Percentiles rank a stretch among this genome's conserved stretches.
phyloP scores from a whole-genome alignment of 768 basidiomycete species.

The Leccinum aurantiacum region DNA sequence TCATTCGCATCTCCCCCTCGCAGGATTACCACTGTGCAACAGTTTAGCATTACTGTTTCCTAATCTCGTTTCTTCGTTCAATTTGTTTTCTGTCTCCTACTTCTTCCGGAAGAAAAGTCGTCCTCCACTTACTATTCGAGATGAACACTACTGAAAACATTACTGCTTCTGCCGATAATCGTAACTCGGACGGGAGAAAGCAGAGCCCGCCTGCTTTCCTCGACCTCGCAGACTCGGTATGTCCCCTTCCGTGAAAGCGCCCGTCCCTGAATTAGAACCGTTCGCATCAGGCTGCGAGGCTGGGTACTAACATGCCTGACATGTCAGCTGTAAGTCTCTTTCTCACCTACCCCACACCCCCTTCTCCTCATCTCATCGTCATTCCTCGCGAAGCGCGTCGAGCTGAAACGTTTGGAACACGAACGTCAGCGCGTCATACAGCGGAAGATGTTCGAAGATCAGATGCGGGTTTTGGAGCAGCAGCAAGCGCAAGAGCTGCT shows the following conservation, averaged over 20 bases:
- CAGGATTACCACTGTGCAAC: slow-evolving; percentile 67
- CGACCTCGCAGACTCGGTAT: slow-evolving; percentile 90
- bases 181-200: slow-evolving; percentile 68
- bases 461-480: slow-evolving; percentile 91
- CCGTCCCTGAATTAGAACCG: slow-evolving; percentile 6
- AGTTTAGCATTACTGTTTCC: slow-evolving; percentile 51
- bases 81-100: slow-evolving; percentile 55
- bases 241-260: slow-evolving; percentile 33
- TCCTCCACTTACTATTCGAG: slow-evolving; percentile 44
- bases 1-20: slow-evolving; percentile 20
- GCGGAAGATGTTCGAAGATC: slow-evolving; percentile 91
- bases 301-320: slow-evolving; percentile 85
- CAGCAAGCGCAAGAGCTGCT: slow-evolving; percentile 88
- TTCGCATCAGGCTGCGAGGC: slow-evolving; percentile 64
- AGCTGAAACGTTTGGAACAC: slow-evolving; percentile 82
- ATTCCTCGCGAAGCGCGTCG: slow-evolving; percentile 61
- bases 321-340: slow-evolving; percentile 69
- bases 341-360: background rate
- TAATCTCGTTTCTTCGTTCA: slow-evolving; percentile 49
- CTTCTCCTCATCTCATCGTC: slow-evolving; percentile 4
- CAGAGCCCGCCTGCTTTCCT: slow-evolving; percentile 90
- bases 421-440: slow-evolving; percentile 86
- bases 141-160: slow-evolving; percentile 75
- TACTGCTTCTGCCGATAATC: slow-evolving; percentile 73
- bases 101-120: slow-evolving; percentile 52